These are phyloP conservation scores for Yamadazyma conglobata DNA, from an alignment of 1,139 yeast species.

Conservation along the genomic window DNA sequence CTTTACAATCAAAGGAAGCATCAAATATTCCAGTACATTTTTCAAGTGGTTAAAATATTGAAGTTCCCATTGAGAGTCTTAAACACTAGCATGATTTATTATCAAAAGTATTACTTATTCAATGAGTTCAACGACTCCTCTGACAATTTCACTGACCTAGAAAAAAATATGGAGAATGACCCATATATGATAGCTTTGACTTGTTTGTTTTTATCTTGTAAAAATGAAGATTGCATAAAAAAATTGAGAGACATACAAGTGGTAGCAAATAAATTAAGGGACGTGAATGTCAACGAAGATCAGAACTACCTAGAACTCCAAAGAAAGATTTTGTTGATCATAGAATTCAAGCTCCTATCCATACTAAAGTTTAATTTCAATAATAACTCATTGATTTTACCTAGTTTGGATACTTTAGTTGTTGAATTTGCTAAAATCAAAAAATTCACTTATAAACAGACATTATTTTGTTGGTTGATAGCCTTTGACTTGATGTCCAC, in stretches of 20 bases:
- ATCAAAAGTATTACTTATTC: constrained; percentile 67
- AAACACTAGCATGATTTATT: constrained; percentile 67
- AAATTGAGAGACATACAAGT: constrained; percentile 60
- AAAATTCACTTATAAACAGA: constrained; percentile 40
- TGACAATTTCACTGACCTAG: constrained; percentile 18
- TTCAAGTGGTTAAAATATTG: constrained; percentile 49
- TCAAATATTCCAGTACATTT: constrained; percentile 52
- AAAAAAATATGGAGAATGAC: constrained; percentile 30
- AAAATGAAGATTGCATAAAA: constrained; percentile 87
- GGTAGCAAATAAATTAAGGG: constrained; percentile 41
- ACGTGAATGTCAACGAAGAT: constrained; percentile 23
- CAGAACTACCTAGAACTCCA: constrained; percentile 40
- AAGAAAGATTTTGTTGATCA: constrained; percentile 48
- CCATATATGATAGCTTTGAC: constrained; percentile 63
- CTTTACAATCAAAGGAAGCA: constrained; percentile 50
- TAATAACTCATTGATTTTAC: constrained; percentile 40
- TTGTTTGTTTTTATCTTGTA: constrained; percentile 74
- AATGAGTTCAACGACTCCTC: constrained; percentile 48
- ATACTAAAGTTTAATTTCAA: constrained; percentile 74
- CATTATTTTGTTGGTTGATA: constrained; percentile 69
- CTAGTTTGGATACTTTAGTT: constrained; percentile 61
- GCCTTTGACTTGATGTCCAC: constrained; percentile 73
- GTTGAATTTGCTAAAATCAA: constrained; percentile 63
- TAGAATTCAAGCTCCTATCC: constrained; percentile 74
- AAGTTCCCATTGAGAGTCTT: constrained; percentile 67